These are phyloP conservation scores for Silene latifolia DNA, from an alignment of 148 eudicot genomes.

Conservation along the genomic window DNA sequence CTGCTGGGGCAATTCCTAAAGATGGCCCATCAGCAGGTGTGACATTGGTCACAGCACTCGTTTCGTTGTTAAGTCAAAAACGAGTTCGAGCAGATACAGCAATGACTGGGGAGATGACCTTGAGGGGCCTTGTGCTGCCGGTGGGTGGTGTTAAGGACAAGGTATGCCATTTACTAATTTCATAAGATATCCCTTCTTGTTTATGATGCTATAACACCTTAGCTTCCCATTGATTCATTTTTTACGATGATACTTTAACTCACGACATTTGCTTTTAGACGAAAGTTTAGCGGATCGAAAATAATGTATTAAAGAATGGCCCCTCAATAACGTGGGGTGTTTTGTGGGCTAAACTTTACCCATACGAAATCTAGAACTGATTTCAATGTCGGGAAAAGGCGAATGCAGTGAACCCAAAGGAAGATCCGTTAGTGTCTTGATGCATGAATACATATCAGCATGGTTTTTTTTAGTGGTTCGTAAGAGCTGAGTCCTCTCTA, in stretches of 20 bases:
- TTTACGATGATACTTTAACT: neutral
- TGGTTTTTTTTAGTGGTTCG: too few species aligned
- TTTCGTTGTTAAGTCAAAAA: constrained; percentile 74
- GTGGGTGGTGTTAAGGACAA: constrained; percentile 51
- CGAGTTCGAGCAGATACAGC: constrained; percentile 97
- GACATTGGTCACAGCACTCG: constrained; percentile 85
- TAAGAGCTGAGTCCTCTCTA: neutral
- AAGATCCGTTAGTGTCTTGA: too few species aligned
- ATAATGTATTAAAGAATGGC: too few species aligned
- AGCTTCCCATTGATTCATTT: neutral
- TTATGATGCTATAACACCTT: neutral
- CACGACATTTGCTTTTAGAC: too few species aligned
- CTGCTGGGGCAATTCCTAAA: constrained; percentile 97
- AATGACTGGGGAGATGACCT: constrained; percentile 97
- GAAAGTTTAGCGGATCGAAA: too few species aligned
- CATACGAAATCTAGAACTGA: too few species aligned
- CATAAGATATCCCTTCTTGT: neutral
- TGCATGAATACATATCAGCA: neutral
- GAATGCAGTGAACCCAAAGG: too few species aligned
- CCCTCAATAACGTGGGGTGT: too few species aligned
- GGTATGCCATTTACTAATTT: neutral
- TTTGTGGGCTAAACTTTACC: too few species aligned
- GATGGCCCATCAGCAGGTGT: constrained; percentile 99
- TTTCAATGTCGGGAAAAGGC: too few species aligned
- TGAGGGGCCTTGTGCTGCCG: constrained; percentile 89